Percentiles rank a stretch among this genome's conserved stretches.
Conservation (phyloP, 345 rosid species). For the Moricandia moricandioides region DNA sequence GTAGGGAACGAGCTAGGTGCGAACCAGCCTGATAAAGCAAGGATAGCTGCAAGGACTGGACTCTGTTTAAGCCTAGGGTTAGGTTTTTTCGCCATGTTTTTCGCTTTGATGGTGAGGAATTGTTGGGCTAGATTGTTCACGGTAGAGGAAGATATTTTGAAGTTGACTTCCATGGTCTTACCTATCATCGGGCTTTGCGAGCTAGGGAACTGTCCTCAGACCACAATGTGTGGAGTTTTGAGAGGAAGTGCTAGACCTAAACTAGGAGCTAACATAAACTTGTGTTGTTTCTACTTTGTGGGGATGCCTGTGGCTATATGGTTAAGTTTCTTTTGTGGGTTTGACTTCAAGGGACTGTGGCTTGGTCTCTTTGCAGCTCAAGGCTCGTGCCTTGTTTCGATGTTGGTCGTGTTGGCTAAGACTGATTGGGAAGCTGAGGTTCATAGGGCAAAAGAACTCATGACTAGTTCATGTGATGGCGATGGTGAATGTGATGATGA, state of each 20-base stretch:
- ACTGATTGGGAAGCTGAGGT: conserved; percentile 76
- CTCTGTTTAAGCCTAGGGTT: conserved; percentile 52
- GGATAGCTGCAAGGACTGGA: conserved; percentile 55
- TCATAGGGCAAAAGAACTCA: conserved; percentile 47
- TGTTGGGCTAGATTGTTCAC: conserved; percentile 80
- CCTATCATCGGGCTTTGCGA: conserved; percentile 86
- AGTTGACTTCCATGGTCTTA: conserved; percentile 61
- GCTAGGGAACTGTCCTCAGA: conserved; percentile 89
- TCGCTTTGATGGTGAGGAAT: conserved; percentile 53
- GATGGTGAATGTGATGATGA: conserved; percentile 19
- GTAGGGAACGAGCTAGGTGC: conserved; percentile 84
- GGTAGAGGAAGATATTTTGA: conserved; percentile 53
- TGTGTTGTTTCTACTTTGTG: conserved; percentile 76
- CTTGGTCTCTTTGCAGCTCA: conserved; percentile 86
- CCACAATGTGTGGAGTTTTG: conserved; percentile 76
- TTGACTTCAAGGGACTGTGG: conserved; percentile 80
- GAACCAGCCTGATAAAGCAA: conserved; percentile 55
- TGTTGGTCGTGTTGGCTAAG: conserved; percentile 54
- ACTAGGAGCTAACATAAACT: conserved; percentile 75
- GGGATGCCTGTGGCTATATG: conserved; percentile 84
- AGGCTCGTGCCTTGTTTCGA: conserved; percentile 58
- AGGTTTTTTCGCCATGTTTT: conserved; percentile 55
- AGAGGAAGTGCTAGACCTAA: conserved; percentile 87
- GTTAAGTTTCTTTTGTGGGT: conserved; percentile 55
- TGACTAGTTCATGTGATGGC: conserved; percentile 36